Evolutionary conservation across 2,329 filamentous ascomycete genomes (phyloP).

Genomic region (Trichoderma sp.): DNA sequence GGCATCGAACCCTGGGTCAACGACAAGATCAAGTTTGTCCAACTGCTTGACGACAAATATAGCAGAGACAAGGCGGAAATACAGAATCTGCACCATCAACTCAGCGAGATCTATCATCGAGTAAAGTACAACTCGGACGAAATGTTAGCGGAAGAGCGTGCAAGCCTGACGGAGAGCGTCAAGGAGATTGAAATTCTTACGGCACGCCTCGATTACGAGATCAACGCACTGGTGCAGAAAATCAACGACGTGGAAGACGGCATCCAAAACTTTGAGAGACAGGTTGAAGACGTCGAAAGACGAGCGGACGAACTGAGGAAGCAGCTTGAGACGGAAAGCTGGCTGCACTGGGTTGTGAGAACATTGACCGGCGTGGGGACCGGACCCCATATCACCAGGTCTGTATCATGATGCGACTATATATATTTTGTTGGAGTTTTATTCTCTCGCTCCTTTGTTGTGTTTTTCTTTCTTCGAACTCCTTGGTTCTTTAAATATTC

Average conservation of each 20-base stretch:
- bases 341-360: conserved; percentile 62
- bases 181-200: conserved; percentile 78
- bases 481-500: neutral
- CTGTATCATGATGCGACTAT: conserved; percentile 23
- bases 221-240: conserved; percentile 73
- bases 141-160: conserved; percentile 66
- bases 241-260: conserved; percentile 86
- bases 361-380: conserved; percentile 60
- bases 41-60: conserved; percentile 59
- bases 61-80: conserved; percentile 63
- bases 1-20: conserved; percentile 61
- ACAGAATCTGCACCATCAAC: conserved; percentile 64
- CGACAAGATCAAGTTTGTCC: conserved; percentile 53
- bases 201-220: conserved; percentile 89
- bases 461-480: neutral
- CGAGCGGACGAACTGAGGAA: conserved; percentile 60
- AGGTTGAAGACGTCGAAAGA: conserved; percentile 69
- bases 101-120: conserved; percentile 66
- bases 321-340: conserved; percentile 62
- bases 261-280: conserved; percentile 72
- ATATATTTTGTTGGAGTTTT: conserved; percentile 21
- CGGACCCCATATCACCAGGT: conserved; percentile 52
- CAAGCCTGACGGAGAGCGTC: conserved; percentile 65
- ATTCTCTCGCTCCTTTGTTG: neutral
- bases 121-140: conserved; percentile 67